phyloP scores from a whole-genome alignment of 352 stramenopile genomes.

The Globisporangium mamillatum region DNA sequence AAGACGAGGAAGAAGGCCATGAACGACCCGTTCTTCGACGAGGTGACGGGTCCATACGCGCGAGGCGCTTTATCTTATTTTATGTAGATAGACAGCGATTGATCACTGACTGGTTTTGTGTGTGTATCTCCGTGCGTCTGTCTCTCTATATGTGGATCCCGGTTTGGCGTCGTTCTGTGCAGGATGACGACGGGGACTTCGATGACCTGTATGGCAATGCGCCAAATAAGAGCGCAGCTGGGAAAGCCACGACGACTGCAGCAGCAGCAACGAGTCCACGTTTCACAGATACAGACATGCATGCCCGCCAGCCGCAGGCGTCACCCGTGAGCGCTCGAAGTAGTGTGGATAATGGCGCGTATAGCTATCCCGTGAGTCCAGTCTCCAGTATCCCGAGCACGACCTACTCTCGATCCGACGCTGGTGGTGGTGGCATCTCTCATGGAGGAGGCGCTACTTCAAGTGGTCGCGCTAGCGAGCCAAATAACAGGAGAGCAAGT shows the following conservation, averaged over 20 bases:
- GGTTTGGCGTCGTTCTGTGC: neutral
- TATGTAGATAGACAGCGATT: neutral
- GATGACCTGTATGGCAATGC: slow-evolving; percentile 73
- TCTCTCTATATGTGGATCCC: neutral
- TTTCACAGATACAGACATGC: neutral
- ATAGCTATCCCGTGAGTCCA: slow-evolving; percentile 18
- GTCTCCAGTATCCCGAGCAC: slow-evolving; percentile 16
- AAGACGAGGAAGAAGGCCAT: slow-evolving; percentile 13
- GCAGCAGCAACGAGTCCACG: neutral
- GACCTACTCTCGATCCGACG: slow-evolving; percentile 15
- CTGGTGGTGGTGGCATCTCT: neutral
- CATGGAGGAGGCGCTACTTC: neutral
- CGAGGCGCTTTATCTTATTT: neutral
- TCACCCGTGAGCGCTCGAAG: neutral
- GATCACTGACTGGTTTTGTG: neutral
- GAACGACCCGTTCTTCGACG: slow-evolving; percentile 50
- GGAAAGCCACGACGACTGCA: neutral
- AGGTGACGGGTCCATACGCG: slow-evolving; percentile 18
- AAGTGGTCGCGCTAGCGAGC: neutral
- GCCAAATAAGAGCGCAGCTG: slow-evolving; percentile 29
- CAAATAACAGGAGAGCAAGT: neutral
- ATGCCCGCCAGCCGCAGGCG: neutral
- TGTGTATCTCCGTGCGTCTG: neutral
- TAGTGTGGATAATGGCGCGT: slow-evolving; percentile 2
- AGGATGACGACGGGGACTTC: slow-evolving; percentile 72